Percentiles rank a stretch among this genome's conserved stretches.
Conservation (phyloP, 139 green algal genomes). For the Coelastrella sp. region DNA sequence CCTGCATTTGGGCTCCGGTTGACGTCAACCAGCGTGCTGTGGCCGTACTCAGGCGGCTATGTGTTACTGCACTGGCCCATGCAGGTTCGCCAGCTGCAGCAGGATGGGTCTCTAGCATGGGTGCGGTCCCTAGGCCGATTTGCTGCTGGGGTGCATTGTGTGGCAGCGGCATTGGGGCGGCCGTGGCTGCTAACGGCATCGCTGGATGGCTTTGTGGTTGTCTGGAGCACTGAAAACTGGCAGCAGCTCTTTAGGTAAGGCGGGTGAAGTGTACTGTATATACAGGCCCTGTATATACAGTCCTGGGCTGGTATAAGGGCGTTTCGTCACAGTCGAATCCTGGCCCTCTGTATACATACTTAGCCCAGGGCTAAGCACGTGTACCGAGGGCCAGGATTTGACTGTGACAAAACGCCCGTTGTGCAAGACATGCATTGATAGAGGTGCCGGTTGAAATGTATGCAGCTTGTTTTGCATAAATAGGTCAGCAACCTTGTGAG, state of each 20-base stretch:
- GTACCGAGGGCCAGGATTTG: too few species aligned
- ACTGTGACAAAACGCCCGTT: too few species aligned
- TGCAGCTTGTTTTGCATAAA: neutral
- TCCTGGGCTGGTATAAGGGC: too few species aligned
- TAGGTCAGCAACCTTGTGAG: too few species aligned
- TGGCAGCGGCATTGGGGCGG: neutral
- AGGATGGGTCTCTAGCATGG: neutral
- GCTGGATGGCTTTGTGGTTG: conserved; percentile 42
- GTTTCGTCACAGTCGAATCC: too few species aligned
- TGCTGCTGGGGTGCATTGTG: conserved; percentile 37
- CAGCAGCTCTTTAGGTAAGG: conserved; percentile 33
- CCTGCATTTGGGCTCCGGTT: too few species aligned
- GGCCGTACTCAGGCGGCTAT: too few species aligned
- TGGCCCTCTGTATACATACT: too few species aligned
- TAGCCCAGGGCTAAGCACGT: too few species aligned
- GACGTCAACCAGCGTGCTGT: too few species aligned
- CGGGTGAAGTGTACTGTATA: neutral
- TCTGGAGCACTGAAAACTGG: conserved; percentile 30
- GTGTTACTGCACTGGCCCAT: neutral
- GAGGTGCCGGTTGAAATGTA: neutral
- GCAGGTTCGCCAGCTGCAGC: conserved; percentile 38
- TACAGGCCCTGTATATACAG: too few species aligned
- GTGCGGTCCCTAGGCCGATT: neutral
- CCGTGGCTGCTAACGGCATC: conserved; percentile 35
- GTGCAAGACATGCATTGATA: too few species aligned